Conservation (phyloP, 1,284 basidiomycete species). For the Thecaphora thlaspeos region DNA sequence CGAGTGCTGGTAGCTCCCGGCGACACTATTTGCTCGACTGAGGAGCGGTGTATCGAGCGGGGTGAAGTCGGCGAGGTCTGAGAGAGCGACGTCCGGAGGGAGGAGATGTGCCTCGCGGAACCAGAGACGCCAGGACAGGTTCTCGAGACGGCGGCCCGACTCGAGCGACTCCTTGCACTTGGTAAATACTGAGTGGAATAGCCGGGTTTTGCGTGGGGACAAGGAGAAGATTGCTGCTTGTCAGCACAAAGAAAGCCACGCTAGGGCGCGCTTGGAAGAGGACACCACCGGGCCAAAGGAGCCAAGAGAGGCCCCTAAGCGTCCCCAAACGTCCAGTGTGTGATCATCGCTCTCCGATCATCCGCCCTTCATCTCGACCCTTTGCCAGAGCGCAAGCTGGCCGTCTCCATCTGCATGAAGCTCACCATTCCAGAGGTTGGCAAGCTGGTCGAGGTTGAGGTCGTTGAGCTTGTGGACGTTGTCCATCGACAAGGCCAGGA, state of each 20-base stretch:
- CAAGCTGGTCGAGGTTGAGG: conserved; percentile 42
- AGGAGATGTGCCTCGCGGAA: conserved; percentile 64
- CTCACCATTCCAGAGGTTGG: conserved; percentile 47
- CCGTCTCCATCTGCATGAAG: too few species aligned
- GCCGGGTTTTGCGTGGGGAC: too few species aligned
- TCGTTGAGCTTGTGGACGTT: conserved; percentile 42
- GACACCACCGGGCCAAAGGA: too few species aligned
- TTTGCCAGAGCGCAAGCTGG: too few species aligned
- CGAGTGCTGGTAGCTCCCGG: conserved; percentile 27
- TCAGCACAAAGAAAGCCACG: too few species aligned
- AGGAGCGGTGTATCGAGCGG: conserved; percentile 39
- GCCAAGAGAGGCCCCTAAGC: too few species aligned
- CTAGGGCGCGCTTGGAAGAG: too few species aligned
- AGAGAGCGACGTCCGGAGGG: conserved; percentile 40
- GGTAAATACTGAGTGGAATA: conserved; percentile 72
- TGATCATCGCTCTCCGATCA: too few species aligned
- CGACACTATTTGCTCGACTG: conserved; percentile 40
- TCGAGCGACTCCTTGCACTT: conserved; percentile 76
- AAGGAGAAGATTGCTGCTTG: too few species aligned
- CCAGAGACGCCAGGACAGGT: conserved; percentile 82
- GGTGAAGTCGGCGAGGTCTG: conserved; percentile 41
- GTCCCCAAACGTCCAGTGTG: too few species aligned
- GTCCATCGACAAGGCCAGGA: conserved; percentile 44
- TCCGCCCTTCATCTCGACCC: too few species aligned
- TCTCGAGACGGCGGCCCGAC: conserved; percentile 75